A percentile compares a stretch with the other conserved stretches of the same genome.
Evolutionary conservation across 176 grass and related monocot species (phyloP).

Genomic region (Coix lacrymajobi): DNA sequence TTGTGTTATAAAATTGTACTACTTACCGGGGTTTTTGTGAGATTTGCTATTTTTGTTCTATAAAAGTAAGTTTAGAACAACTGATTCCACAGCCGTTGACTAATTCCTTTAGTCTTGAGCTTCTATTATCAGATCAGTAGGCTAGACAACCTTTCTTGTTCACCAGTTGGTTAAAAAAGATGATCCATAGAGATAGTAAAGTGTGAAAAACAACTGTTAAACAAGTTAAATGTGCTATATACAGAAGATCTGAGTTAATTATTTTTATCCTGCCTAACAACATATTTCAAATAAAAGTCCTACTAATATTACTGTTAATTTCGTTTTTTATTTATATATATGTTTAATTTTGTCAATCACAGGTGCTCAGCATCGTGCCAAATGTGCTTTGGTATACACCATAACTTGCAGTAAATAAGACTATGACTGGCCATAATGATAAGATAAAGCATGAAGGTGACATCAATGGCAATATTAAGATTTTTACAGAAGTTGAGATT

Average conservation of each 20-base stretch:
- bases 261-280: neutral
- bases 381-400: neutral
- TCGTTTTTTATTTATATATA: neutral
- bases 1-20: neutral
- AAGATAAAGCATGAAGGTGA: neutral
- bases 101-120: neutral
- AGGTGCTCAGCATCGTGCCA: neutral
- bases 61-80: neutral
- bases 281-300: neutral
- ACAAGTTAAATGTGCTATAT: neutral
- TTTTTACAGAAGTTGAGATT: slow-evolving; percentile 10
- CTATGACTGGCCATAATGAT: neutral
- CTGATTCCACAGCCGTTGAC: neutral
- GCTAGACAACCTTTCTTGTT: neutral
- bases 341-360: neutral
- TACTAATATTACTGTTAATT: neutral
- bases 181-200: neutral
- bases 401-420: neutral
- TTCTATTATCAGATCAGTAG: neutral
- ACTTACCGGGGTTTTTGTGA: neutral
- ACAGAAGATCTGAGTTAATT: neutral
- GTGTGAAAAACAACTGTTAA: neutral
- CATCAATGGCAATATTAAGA: neutral
- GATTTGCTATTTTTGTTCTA: neutral
- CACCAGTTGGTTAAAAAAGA: neutral